Conservation (phyloP, 306 rosid species). For the Medicago ruthenica region DNA sequence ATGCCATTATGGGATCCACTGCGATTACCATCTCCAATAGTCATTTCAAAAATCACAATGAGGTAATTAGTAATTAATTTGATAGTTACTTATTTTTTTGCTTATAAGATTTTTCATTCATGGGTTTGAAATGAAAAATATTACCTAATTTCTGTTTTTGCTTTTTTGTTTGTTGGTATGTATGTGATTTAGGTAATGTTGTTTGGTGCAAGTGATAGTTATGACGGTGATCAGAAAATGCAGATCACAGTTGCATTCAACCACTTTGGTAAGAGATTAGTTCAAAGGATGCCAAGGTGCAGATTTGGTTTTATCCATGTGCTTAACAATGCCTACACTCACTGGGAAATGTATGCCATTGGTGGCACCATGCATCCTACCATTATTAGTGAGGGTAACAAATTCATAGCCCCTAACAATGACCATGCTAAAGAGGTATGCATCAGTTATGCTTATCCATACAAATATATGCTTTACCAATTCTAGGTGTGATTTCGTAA, state of each 20-base stretch:
- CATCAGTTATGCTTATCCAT: not conserved
- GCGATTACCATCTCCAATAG: slow-evolving; percentile 84
- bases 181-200: slow-evolving; percentile 70
- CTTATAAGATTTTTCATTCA: not conserved
- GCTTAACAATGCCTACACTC: slow-evolving; percentile 85
- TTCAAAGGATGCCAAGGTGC: slow-evolving; percentile 90
- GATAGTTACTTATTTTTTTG: not conserved
- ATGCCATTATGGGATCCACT: slow-evolving; percentile 77
- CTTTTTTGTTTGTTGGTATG: not conserved
- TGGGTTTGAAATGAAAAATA: slow-evolving; percentile 5
- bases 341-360: slow-evolving; percentile 93
- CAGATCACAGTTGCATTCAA: slow-evolving; percentile 89
- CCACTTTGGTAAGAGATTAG: slow-evolving; percentile 76
- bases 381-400: slow-evolving; percentile 84
- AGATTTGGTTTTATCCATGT: slow-evolving; percentile 81
- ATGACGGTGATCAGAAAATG: slow-evolving; percentile 58
- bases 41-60: slow-evolving; percentile 82
- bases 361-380: slow-evolving; percentile 86
- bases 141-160: slow-evolving; percentile 9
- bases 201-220: slow-evolving; percentile 74
- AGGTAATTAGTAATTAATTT: slow-evolving; percentile 46
- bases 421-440: slow-evolving; percentile 59
- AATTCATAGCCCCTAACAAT: slow-evolving; percentile 75
- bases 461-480: not conserved
- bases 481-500: not conserved